Conservation (phyloP, 768 basidiomycete genomes). For the Dentipellis sp. region DNA sequence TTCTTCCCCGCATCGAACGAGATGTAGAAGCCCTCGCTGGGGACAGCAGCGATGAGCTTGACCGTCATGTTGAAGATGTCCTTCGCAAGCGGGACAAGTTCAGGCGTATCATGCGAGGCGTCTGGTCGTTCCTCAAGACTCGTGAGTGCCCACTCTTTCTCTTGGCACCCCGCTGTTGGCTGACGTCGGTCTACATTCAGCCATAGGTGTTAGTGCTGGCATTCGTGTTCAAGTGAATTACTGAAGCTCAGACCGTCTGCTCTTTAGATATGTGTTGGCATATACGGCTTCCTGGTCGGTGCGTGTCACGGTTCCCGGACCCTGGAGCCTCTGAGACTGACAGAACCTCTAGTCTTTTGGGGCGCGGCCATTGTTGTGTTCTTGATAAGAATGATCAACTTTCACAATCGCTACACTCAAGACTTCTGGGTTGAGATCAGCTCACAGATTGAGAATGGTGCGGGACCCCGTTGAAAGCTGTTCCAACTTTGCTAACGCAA, state of each 20-base stretch:
- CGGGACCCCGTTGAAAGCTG: neutral
- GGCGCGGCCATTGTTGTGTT: slow-evolving; percentile 78
- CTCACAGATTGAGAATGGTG: slow-evolving; percentile 71
- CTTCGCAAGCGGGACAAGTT: slow-evolving; percentile 51
- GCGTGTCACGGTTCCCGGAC: slow-evolving; percentile 12
- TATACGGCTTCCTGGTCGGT: slow-evolving; percentile 75
- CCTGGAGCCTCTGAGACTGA: neutral
- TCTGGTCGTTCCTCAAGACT: slow-evolving; percentile 82
- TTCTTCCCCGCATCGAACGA: slow-evolving; percentile 31
- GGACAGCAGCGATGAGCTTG: slow-evolving; percentile 35
- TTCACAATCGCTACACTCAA: slow-evolving; percentile 59
- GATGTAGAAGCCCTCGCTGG: slow-evolving; percentile 29
- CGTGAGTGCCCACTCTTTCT: slow-evolving; percentile 34
- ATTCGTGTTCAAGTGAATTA: neutral
- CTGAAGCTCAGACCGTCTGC: neutral
- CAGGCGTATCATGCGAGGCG: slow-evolving; percentile 51
- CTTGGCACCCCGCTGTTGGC: neutral
- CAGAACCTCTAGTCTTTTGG: slow-evolving; percentile 57
- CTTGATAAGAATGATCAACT: slow-evolving; percentile 56
- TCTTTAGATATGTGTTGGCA: slow-evolving; percentile 46
- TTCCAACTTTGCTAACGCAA: neutral
- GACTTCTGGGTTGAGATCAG: slow-evolving; percentile 78
- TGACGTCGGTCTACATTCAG: neutral
- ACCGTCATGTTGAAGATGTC: slow-evolving; percentile 73
- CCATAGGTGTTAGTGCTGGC: too few relatives aligned